Conservation (phyloP, 768 basidiomycete species). For the button mushroom (Agaricus bisporus) region DNA sequence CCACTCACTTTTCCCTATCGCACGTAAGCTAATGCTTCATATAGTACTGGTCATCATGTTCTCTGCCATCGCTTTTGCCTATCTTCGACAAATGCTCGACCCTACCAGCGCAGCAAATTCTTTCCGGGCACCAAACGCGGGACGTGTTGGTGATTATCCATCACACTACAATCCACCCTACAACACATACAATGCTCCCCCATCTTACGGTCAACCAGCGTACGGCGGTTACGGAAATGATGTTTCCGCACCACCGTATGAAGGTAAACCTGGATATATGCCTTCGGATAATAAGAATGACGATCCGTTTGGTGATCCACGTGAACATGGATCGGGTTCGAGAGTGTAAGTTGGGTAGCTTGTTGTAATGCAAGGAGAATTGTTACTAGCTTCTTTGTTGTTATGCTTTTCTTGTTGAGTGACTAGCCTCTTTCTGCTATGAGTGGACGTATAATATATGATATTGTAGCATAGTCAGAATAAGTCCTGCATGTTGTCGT, state of each 20-base stretch:
- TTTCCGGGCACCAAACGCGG: conserved; percentile 36
- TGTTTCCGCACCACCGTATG: conserved; percentile 29
- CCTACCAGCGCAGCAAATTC: conserved; percentile 53
- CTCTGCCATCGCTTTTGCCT: conserved; percentile 59
- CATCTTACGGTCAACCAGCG: conserved; percentile 45
- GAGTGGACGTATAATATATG: too few relatives aligned
- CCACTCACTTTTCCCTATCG: too few relatives aligned
- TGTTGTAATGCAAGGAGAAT: background rate
- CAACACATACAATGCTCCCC: conserved; percentile 32
- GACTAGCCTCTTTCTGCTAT: too few relatives aligned
- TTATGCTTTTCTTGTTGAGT: too few relatives aligned
- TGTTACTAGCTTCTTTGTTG: too few relatives aligned
- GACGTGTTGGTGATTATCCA: conserved; percentile 32
- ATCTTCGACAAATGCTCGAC: conserved; percentile 70
- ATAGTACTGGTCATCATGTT: conserved; percentile 59
- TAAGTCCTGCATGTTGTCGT: too few relatives aligned
- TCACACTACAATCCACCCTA: conserved; percentile 60
- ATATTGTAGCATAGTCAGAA: too few relatives aligned
- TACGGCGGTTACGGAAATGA: conserved; percentile 21
- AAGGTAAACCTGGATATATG: conserved; percentile 9
- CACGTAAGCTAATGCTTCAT: background rate
- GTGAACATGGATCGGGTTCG: conserved; percentile 2
- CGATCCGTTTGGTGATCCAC: conserved; percentile 9
- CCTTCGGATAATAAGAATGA: background rate
- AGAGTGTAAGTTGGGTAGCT: background rate